Base-by-base conservation (phyloP, 2,329 filamentous ascomycete species). In the Hymenoscyphus fructigenus region DNA sequence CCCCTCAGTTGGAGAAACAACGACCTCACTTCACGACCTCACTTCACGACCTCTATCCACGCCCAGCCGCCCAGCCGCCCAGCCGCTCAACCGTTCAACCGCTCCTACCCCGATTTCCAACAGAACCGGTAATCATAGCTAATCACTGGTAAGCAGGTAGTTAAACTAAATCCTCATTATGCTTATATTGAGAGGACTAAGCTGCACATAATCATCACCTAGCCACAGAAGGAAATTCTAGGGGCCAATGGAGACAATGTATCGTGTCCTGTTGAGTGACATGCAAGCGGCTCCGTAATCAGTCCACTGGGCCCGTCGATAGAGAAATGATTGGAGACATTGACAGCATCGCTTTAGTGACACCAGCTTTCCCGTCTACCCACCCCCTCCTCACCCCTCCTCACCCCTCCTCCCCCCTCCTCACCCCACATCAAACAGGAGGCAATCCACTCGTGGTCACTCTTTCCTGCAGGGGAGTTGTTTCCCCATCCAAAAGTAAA, bases 211-310 rank as follows among this genome's bases (percentile, higher is more conserved):
- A 50, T 50, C 44, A 50, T 23, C 44, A 23, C n/a, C 44, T 47
- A 47, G 20, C n/a, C 44, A 47, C 41, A 47, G 17, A 9, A 50
- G 44, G 44, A 12, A 3, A 12, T 1, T 50, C 12, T 47, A 47
- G 23, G 7, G 5, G 44, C 44, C 44, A 47, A 47, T 47, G 44
- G n/a, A 10, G 5, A 1, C 44, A 47, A 50, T 23, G 44, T 15
- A 50, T 47, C 20, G 17, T 47, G n/a, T 47, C n/a, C 20, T 23
- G 44, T 15, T n/a, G 6, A 9, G n/a, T 26, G 3, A 7, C 26
- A 50, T 50, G 44, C 44, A 50, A 23, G 44, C 23, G 44, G 44
- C n/a, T 50, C 44, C n/a, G 44, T 50, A 50, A 50, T 50, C 44
- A 50, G 10, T 50, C 44, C 44, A 23, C n/a, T 12, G n/a, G 44